A percentile compares a stretch with the other conserved stretches of the same genome.
Conservation (phyloP, 176 grass and related monocot species). For the Triticum monococcum region DNA sequence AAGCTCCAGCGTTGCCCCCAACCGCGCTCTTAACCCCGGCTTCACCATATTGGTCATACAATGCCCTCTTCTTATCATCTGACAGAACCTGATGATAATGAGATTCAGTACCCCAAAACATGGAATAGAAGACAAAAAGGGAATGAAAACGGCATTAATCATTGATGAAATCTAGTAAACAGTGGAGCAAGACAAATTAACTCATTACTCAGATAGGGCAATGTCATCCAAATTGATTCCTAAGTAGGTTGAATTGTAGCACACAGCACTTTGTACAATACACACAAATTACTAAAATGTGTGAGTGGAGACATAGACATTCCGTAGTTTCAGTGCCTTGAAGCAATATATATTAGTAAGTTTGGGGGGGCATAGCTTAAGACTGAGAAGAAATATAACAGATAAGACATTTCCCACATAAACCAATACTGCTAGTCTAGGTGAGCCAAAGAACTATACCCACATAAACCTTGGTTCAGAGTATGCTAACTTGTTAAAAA, state of each 20-base stretch:
- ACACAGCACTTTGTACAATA: neutral
- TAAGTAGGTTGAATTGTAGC: neutral
- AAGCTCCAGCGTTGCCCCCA: slow-evolving; percentile 83
- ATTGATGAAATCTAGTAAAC: neutral
- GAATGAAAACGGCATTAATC: neutral
- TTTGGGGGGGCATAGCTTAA: too few relatives aligned
- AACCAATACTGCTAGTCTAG: too few relatives aligned
- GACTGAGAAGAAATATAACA: too few relatives aligned
- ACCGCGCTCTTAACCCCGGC: slow-evolving; percentile 90
- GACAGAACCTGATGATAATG: slow-evolving; percentile 78
- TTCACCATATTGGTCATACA: slow-evolving; percentile 99
- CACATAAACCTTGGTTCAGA: too few relatives aligned
- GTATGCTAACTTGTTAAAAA: too few relatives aligned
- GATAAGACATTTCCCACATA: too few relatives aligned
- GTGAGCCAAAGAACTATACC: too few relatives aligned
- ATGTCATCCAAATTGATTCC: slow-evolving; percentile 3
- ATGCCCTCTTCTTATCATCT: slow-evolving; percentile 93
- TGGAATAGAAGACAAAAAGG: slow-evolving; percentile 3
- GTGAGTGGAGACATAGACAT: too few relatives aligned
- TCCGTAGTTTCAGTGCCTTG: too few relatives aligned
- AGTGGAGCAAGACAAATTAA: neutral
- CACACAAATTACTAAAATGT: too few relatives aligned
- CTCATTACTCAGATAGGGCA: neutral
- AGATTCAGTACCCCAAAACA: slow-evolving; percentile 37
- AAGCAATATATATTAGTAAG: too few relatives aligned